Percentiles rank a stretch among this genome's conserved stretches.
Conservation (phyloP, 2,329 filamentous ascomycete genomes). For the Aspergillus latus region DNA sequence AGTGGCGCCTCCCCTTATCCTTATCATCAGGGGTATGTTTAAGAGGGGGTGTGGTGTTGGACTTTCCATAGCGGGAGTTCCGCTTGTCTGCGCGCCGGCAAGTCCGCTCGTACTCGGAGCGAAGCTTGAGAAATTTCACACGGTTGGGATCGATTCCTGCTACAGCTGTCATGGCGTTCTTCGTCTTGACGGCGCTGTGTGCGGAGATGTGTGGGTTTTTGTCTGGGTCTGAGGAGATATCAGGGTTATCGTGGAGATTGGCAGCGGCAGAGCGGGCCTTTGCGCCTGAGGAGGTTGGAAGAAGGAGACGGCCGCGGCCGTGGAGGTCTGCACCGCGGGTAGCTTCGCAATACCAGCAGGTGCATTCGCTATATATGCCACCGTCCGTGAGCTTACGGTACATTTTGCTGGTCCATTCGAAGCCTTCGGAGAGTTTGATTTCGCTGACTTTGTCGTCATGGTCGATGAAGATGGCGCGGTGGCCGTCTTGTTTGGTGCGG, state of each 20-base stretch:
- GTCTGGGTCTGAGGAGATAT: slow-evolving; percentile 51
- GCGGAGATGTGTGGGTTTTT: slow-evolving; percentile 69
- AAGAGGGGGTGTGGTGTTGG: slow-evolving; percentile 27
- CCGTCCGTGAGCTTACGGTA: slow-evolving; percentile 65
- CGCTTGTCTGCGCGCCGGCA: slow-evolving; percentile 36
- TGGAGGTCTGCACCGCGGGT: slow-evolving; percentile 59
- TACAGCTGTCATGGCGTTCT: background rate
- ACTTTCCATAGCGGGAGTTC: background rate
- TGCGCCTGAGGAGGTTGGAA: slow-evolving; percentile 46
- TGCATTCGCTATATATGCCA: slow-evolving; percentile 55
- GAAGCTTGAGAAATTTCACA: slow-evolving; percentile 45
- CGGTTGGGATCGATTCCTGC: slow-evolving; percentile 21
- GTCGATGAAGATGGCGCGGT: slow-evolving; percentile 62
- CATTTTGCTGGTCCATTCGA: slow-evolving; percentile 69
- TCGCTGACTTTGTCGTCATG: slow-evolving; percentile 84
- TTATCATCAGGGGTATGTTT: background rate
- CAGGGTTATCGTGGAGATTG: slow-evolving; percentile 39
- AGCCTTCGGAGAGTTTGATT: slow-evolving; percentile 60
- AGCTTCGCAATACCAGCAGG: slow-evolving; percentile 65
- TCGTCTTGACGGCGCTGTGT: slow-evolving; percentile 63
- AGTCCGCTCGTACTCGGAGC: slow-evolving; percentile 55
- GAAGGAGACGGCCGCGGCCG: slow-evolving; percentile 33
- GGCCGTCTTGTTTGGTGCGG: slow-evolving; percentile 29
- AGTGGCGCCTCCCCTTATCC: background rate
- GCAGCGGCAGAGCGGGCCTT: slow-evolving; percentile 55